Evolutionary conservation across 192 early-diverging fungal species (phyloP).

Genomic region (Coemansia sp.): DNA sequence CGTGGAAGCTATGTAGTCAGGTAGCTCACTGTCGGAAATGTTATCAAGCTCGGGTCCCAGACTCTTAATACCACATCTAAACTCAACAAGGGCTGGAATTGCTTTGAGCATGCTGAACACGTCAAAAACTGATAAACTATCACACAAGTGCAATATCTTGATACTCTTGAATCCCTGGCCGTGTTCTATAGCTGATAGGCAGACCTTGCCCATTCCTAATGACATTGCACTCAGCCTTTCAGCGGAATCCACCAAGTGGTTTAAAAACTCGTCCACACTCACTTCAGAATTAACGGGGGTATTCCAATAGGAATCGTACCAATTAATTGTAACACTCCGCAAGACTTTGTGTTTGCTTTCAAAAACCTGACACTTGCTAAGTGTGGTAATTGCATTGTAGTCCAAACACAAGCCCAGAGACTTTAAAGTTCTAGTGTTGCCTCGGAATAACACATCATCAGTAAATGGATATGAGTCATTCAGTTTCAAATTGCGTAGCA

Average conservation of each 20-base stretch:
- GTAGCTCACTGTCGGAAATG: neutral
- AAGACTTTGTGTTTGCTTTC: neutral
- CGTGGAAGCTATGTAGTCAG: neutral
- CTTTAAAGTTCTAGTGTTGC: neutral
- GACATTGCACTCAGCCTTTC: neutral
- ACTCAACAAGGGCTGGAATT: neutral
- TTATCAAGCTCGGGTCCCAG: neutral
- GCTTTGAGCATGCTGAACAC: neutral
- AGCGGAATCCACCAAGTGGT: no score
- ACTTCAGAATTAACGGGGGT: neutral
- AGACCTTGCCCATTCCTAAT: neutral
- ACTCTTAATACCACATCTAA: neutral
- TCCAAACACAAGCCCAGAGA: neutral
- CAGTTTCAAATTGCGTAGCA: neutral
- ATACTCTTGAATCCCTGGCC: no score
- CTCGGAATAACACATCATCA: conserved; percentile 12
- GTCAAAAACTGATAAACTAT: no score
- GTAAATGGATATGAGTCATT: neutral
- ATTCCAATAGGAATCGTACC: neutral
- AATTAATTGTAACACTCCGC: neutral
- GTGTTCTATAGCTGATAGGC: neutral
- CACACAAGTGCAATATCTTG: no score
- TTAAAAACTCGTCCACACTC: neutral
- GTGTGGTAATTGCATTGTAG: neutral
- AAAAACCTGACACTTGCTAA: neutral